Base-by-base conservation (phyloP, 228 moss, liverwort and hornwort genomes). In the Sphagnum magellanicum region DNA sequence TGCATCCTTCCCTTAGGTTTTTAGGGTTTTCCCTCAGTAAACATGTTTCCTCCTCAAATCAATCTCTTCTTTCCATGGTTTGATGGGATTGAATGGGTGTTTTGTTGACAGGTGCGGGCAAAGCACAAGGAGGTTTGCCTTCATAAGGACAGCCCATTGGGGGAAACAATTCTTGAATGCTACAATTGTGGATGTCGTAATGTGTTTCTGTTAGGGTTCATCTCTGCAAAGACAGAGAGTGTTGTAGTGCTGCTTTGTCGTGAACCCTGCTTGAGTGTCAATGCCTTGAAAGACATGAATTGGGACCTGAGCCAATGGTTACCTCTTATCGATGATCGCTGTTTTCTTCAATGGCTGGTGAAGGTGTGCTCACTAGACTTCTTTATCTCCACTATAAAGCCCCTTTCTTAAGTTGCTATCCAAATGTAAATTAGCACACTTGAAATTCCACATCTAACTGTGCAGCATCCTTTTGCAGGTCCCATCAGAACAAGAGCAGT, bases 61-160 rank as follows among this genome's bases (percentile, higher is more conserved):
- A 32, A 32, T 32, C 32, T 32, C 32, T 32, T 32, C 32, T 32
- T 32, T 32, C 32, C 32, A 32, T 3, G 32, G 32, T 2, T 32
- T 32, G 32, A 32, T 32, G 32, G 32, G 32, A 32, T 32, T 32
- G 32, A 32, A 3, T 8, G 55, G 55, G 55, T 55, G 8, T 12
- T 55, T 55, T 55, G 55, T 55, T 55, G 55, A 70, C 86, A 87
- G 86, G 86, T 88, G 48, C 84, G 88, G 57, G 88, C 88, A 48
- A 88, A 88, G 62, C 87, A 87, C 72, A 87, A 87, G 84, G 87
- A 87, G 77, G 87, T 84, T 6, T 83, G 79, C 75, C 87, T 87
- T 66, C 87, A 83, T 67, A 83, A 87, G 66, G 87, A 87, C 70
- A 87, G 81, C 58, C 79, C 88, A 13, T 77, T 88, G 11, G 88